Conservation (phyloP, 2,329 filamentous ascomycete genomes). For the Botryotinia calthae region DNA sequence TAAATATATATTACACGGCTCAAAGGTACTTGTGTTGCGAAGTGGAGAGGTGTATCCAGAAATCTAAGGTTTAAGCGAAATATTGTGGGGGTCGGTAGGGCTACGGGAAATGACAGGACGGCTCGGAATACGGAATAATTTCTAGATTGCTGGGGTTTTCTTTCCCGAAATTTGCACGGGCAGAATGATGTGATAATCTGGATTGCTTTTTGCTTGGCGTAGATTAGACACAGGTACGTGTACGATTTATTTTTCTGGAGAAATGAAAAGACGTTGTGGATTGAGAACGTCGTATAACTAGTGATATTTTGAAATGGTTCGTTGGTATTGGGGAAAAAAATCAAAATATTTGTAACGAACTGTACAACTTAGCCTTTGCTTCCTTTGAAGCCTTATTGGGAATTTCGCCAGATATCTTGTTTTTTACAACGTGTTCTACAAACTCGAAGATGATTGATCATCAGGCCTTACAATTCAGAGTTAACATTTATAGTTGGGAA, state of each 20-base stretch:
- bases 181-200: not conserved
- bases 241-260: not conserved
- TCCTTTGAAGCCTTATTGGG: not conserved
- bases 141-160: not conserved
- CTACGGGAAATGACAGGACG: not conserved
- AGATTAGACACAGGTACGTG: not conserved
- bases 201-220: not conserved
- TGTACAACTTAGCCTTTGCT: not conserved
- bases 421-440: not conserved
- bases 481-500: not conserved
- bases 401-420: not conserved
- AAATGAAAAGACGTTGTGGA: not conserved
- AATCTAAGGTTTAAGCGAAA: not conserved
- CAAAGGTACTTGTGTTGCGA: not conserved
- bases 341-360: not conserved
- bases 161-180: slow-evolving; percentile 1
- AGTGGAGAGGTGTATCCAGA: not conserved
- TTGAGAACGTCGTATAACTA: not conserved
- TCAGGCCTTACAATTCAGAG: not conserved
- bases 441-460: not conserved
- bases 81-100: slow-evolving; percentile 4
- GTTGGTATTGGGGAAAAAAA: too few species aligned
- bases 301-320: not conserved
- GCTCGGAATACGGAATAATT: not conserved
- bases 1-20: not conserved